phyloP scores from a whole-genome alignment of 352 stramenopile species.

The Phytophthora pisi region DNA sequence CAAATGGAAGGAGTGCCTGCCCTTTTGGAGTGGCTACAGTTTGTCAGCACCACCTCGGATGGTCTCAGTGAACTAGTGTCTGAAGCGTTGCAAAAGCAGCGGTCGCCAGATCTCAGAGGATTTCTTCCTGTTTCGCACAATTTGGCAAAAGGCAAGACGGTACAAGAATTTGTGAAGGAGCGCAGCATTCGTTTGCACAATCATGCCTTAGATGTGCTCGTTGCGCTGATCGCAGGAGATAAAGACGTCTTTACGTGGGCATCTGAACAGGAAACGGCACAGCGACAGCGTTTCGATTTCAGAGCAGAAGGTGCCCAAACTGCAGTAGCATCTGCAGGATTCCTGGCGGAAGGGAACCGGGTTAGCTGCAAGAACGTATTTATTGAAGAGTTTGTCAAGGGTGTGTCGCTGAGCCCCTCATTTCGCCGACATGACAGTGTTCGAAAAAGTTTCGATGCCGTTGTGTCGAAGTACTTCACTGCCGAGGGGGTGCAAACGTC shows the following conservation, averaged over 20 bases:
- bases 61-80: conserved; percentile 75
- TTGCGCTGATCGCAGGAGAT: conserved; percentile 20
- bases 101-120: conserved; percentile 37
- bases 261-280: conserved; percentile 38
- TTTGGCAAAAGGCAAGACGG: conserved; percentile 32
- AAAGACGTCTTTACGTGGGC: conserved; percentile 40
- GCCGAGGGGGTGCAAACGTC: conserved; percentile 11
- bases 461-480: conserved; percentile 57
- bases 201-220: conserved; percentile 35
- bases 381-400: conserved; percentile 78
- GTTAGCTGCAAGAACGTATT: conserved; percentile 70
- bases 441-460: conserved; percentile 60
- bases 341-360: conserved; percentile 39
- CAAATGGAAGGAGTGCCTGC: conserved; percentile 59
- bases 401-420: conserved; percentile 55
- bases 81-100: conserved; percentile 61
- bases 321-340: conserved; percentile 16
- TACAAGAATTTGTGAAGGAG: conserved; percentile 47
- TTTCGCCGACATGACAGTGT: conserved; percentile 65
- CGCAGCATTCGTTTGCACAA: conserved; percentile 40
- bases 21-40: conserved; percentile 78
- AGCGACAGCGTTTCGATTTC: conserved; percentile 47
- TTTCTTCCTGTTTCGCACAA: conserved; percentile 39
- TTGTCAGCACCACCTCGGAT: conserved; percentile 72
- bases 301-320: conserved; percentile 22